Conservation (phyloP, 495 filamentous ascomycete genomes). For the Barbatosphaeria neglecta region DNA sequence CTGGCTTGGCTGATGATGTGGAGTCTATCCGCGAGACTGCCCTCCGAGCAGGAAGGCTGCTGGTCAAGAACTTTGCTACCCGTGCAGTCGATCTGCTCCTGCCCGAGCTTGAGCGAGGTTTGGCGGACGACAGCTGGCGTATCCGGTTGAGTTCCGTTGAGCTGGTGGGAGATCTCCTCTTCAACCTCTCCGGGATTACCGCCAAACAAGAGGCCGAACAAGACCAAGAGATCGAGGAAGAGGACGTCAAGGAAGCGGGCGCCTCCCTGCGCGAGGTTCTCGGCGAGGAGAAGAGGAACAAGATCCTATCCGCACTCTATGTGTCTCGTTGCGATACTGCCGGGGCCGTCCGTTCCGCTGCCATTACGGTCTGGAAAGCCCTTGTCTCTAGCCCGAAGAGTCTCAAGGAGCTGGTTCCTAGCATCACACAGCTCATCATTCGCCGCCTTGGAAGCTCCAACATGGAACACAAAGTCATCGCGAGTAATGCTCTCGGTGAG, state of each 20-base stretch:
- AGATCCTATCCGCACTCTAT: constrained; percentile 87
- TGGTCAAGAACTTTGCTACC: constrained; percentile 96
- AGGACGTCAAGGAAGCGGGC: constrained; percentile 69
- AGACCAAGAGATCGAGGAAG: constrained; percentile 60
- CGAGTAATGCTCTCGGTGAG: constrained; percentile 90
- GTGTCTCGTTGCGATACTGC: constrained; percentile 98
- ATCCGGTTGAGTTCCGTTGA: constrained; percentile 97
- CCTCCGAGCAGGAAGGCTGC: constrained; percentile 77
- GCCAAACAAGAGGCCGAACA: constrained; percentile 61
- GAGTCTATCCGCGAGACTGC: constrained; percentile 93
- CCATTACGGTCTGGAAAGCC: constrained; percentile 91
- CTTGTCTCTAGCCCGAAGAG: constrained; percentile 86
- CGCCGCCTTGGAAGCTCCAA: constrained; percentile 88
- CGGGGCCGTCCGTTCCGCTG: constrained; percentile 78
- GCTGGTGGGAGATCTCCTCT: constrained; percentile 89
- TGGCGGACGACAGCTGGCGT: constrained; percentile 91
- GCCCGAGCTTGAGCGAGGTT: constrained; percentile 86
- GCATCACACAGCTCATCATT: constrained; percentile 87
- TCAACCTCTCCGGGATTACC: constrained; percentile 93
- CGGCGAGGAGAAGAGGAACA: constrained; percentile 89
- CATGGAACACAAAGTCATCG: constrained; percentile 97
- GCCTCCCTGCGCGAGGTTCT: constrained; percentile 86
- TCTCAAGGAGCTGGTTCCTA: constrained; percentile 89
- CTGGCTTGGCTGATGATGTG: constrained; percentile 88
- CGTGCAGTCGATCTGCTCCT: constrained; percentile 87